Evolutionary conservation across 805 yeast species (phyloP).

Genomic region (Candida vaughaniae): DNA sequence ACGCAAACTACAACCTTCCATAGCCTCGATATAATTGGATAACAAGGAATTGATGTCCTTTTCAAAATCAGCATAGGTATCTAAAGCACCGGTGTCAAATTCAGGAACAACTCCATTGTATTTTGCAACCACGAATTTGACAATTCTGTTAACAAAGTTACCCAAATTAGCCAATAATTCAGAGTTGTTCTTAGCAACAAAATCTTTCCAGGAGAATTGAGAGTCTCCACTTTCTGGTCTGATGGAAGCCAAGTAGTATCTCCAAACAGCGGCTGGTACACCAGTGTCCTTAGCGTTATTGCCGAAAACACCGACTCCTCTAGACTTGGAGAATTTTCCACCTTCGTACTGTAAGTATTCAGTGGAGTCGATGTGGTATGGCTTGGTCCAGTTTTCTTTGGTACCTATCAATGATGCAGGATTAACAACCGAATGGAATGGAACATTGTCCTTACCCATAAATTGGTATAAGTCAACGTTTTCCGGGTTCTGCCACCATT

Average conservation of each 20-base stretch:
- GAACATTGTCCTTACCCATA: slow-evolving; percentile 99
- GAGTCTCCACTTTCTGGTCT: slow-evolving; percentile 97
- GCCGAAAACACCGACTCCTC: slow-evolving; percentile 98
- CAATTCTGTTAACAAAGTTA: slow-evolving; percentile 91
- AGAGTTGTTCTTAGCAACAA: slow-evolving; percentile 88
- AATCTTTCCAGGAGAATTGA: slow-evolving; percentile 96
- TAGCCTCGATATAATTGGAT: slow-evolving; percentile 58
- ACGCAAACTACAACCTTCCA: slow-evolving; percentile 81
- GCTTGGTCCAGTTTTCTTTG: slow-evolving; percentile 81
- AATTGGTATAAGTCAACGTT: slow-evolving; percentile 88
- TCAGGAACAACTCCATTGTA: slow-evolving; percentile 87
- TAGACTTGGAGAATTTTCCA: slow-evolving; percentile 97
- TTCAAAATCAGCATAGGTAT: slow-evolving; percentile 46
- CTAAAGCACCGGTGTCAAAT: slow-evolving; percentile 48
- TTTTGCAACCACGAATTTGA: slow-evolving; percentile 86
- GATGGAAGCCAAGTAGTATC: slow-evolving; percentile 88
- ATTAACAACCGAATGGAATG: slow-evolving; percentile 98
- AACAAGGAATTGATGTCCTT: slow-evolving; percentile 65
- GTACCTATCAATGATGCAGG: slow-evolving; percentile 93
- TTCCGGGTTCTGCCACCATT: slow-evolving; percentile 96
- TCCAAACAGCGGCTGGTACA: slow-evolving; percentile 90
- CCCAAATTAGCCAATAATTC: slow-evolving; percentile 95
- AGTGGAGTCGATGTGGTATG: slow-evolving; percentile 89
- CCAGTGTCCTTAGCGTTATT: slow-evolving; percentile 95
- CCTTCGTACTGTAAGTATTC: slow-evolving; percentile 97